A percentile compares a stretch with the other conserved stretches of the same genome.
phyloP scores from a whole-genome alignment of 164 flowering plant genomes.

The Hamamelis virginiana region DNA sequence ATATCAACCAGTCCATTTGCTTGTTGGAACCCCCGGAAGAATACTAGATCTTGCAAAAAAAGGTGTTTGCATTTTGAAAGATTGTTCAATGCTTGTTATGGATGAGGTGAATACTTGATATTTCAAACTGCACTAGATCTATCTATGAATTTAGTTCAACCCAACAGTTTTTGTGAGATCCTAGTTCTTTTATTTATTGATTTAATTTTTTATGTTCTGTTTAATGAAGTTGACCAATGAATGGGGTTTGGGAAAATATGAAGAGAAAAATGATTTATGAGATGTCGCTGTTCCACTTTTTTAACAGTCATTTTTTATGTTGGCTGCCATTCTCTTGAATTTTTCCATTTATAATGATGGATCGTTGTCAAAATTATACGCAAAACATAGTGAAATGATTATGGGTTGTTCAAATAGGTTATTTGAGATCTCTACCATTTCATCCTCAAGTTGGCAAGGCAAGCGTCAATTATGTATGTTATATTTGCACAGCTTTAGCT shows the following conservation, averaged over 20 bases:
- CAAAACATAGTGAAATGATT: too few species aligned
- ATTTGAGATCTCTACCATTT: background rate
- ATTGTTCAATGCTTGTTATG: slow-evolving; percentile 91
- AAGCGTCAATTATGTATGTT: background rate
- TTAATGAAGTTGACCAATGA: background rate
- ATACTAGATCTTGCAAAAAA: slow-evolving; percentile 91
- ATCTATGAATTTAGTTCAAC: background rate
- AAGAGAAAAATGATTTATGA: background rate
- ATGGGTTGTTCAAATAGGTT: too few species aligned
- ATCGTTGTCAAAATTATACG: too few species aligned
- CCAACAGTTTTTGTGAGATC: background rate
- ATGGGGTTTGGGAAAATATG: background rate
- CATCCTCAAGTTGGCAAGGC: background rate
- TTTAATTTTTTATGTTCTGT: background rate
- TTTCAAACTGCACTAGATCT: background rate
- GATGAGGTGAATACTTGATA: slow-evolving; percentile 69
- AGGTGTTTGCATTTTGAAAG: slow-evolving; percentile 81
- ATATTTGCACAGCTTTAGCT: too few species aligned
- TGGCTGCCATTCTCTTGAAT: background rate
- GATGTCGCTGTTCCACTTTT: too few species aligned
- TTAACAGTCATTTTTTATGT: background rate
- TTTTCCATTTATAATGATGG: too few species aligned
- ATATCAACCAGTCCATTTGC: slow-evolving; percentile 96
- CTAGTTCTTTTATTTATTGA: background rate
- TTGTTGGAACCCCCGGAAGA: slow-evolving; percentile 98